A percentile compares a stretch with the other conserved stretches of the same genome.
Conservation (phyloP, 805 yeast species). For the Pichia cephalocereana region DNA sequence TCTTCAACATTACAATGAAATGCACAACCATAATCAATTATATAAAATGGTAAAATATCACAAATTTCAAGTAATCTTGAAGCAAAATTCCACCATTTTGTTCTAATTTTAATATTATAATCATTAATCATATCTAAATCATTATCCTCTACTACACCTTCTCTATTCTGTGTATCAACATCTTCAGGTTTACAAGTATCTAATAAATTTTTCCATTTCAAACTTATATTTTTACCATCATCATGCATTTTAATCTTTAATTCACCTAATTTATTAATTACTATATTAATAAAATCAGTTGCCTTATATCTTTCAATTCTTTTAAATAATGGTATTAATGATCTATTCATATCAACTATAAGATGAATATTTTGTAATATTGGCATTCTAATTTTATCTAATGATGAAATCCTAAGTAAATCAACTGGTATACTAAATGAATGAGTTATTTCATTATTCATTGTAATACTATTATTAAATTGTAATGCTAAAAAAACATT, state of each 20-base stretch:
- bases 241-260: slow-evolving; percentile 46
- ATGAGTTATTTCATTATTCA: slow-evolving; percentile 44
- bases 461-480: slow-evolving; percentile 38
- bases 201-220: slow-evolving; percentile 47
- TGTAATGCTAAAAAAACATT: slow-evolving; percentile 45
- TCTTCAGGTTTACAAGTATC: slow-evolving; percentile 16
- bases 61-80: slow-evolving; percentile 52
- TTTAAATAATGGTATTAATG: slow-evolving; percentile 44
- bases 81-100: slow-evolving; percentile 63
- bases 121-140: slow-evolving; percentile 20
- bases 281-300: slow-evolving; percentile 40
- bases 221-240: slow-evolving; percentile 43
- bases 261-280: slow-evolving; percentile 40
- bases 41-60: slow-evolving; percentile 48
- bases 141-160: neutral
- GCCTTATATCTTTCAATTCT: slow-evolving; percentile 59
- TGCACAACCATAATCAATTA: slow-evolving; percentile 43
- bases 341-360: slow-evolving; percentile 42
- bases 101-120: slow-evolving; percentile 40
- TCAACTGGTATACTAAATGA: slow-evolving; percentile 66
- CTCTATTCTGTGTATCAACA: slow-evolving; percentile 3
- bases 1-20: slow-evolving; percentile 62
- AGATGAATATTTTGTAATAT: slow-evolving; percentile 45
- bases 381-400: slow-evolving; percentile 53
- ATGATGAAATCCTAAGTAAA: slow-evolving; percentile 46